Conservation (phyloP, 2,329 filamentous ascomycete genomes). For the Hymenoscyphus occultus region DNA sequence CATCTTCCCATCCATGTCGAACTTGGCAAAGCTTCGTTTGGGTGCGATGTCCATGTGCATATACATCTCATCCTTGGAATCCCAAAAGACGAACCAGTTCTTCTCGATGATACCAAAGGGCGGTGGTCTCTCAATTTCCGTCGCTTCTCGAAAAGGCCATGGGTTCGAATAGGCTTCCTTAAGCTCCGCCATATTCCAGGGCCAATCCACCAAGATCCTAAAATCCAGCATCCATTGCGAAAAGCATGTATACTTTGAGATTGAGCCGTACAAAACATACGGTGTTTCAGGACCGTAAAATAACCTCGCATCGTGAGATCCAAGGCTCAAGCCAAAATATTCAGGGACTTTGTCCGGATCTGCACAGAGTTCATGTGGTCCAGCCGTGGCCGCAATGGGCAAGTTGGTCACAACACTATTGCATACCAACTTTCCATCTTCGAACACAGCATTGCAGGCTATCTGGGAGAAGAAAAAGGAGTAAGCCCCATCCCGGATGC, state of each 20-base stretch:
- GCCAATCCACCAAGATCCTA: constrained; percentile 46
- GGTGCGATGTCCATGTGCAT: constrained; percentile 38
- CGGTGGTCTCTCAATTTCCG: constrained; percentile 50
- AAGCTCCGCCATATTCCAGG: constrained; percentile 22
- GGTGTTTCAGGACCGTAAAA: constrained; percentile 52
- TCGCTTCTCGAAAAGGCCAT: constrained; percentile 37
- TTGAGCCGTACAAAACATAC: constrained; percentile 54
- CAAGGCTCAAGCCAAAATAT: constrained; percentile 44
- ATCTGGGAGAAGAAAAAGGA: background rate
- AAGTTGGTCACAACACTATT: background rate
- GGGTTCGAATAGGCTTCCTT: constrained; percentile 8
- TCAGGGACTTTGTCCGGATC: constrained; percentile 27
- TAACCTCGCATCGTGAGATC: constrained; percentile 57
- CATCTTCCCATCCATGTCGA: background rate
- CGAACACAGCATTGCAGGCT: background rate
- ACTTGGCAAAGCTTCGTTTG: background rate
- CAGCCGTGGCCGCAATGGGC: background rate
- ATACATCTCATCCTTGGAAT: constrained; percentile 44
- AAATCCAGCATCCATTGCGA: constrained; percentile 57
- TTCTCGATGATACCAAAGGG: constrained; percentile 51
- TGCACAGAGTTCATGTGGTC: background rate
- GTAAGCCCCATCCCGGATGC: constrained; percentile 30
- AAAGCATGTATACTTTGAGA: constrained; percentile 53
- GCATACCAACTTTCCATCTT: background rate
- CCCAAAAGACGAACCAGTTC: constrained; percentile 64